Conservation (phyloP, 345 rosid genomes). For the Pistacia vera region DNA sequence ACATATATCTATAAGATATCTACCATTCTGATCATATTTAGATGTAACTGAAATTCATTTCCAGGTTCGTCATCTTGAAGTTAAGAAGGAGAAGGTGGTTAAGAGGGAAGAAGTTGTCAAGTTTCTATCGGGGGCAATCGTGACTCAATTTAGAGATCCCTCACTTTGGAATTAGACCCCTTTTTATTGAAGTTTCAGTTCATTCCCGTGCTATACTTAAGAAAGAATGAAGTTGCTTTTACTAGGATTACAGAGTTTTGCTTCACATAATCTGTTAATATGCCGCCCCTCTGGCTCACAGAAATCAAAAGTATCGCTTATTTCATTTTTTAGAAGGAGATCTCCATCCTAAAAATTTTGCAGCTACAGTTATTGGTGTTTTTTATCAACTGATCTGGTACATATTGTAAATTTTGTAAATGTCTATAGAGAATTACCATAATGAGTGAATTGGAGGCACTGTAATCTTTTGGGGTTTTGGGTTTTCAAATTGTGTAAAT, state of each 20-base stretch:
- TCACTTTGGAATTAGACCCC: slow-evolving; percentile 59
- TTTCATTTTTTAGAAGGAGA: not conserved
- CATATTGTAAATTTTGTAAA: not conserved
- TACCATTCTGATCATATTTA: not conserved
- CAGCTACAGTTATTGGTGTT: not conserved
- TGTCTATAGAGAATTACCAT: not conserved
- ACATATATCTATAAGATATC: not conserved
- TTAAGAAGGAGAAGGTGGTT: slow-evolving; percentile 80
- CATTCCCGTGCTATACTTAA: not conserved
- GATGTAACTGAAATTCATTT: slow-evolving; percentile 7
- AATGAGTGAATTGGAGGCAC: not conserved
- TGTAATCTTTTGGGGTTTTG: not conserved
- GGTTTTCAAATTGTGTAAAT: not conserved
- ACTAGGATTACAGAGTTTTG: not conserved
- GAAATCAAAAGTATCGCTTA: not conserved
- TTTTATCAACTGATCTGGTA: not conserved
- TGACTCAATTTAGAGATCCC: slow-evolving; percentile 73
- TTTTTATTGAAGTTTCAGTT: not conserved
- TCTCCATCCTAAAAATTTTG: not conserved
- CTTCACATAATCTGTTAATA: not conserved
- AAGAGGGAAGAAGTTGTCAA: slow-evolving; percentile 61
- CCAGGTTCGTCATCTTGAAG: slow-evolving; percentile 86
- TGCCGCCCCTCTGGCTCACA: not conserved
- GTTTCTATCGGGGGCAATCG: slow-evolving; percentile 72
- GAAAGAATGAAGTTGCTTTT: slow-evolving; percentile 1